Percentiles rank a stretch among this genome's conserved stretches.
These are phyloP conservation scores for Gossypioides kirkii DNA, from an alignment of 345 rosid genomes.

Conservation along the genomic window DNA sequence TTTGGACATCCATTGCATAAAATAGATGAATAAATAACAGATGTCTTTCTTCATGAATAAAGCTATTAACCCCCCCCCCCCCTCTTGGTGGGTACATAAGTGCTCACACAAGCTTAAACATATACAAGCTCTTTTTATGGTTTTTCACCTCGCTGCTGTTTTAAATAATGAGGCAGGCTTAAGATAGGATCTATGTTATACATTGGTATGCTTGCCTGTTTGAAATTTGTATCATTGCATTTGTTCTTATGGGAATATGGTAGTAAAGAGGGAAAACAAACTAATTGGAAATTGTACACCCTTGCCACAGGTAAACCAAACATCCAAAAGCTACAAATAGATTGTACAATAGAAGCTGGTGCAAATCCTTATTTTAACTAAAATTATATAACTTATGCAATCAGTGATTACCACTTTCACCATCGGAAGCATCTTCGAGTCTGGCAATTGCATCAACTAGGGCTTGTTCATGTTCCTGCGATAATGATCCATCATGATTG, in stretches of 20 bases:
- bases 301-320: conserved; percentile 23
- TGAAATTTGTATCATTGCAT: neutral
- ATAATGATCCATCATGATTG: conserved; percentile 11
- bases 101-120: neutral
- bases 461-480: conserved; percentile 90
- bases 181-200: neutral
- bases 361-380: conserved; percentile 20
- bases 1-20: neutral
- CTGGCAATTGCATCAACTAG: conserved; percentile 80
- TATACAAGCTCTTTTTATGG: neutral
- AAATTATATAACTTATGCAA: conserved; percentile 33
- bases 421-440: conserved; percentile 93
- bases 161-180: conserved; percentile 1
- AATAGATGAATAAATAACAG: neutral
- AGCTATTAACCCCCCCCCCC: neutral
- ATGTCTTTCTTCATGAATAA: conserved; percentile 13
- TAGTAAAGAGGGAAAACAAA: neutral
- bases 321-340: conserved; percentile 24
- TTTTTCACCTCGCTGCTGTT: neutral
- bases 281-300: conserved; percentile 22
- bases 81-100: neutral
- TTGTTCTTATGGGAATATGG: neutral
- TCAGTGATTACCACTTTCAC: conserved; percentile 95
- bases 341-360: conserved; percentile 27
- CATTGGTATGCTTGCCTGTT: neutral